These are phyloP conservation scores for Multifurca ochricompacta DNA, from an alignment of 768 basidiomycete genomes.

Conservation along the genomic window DNA sequence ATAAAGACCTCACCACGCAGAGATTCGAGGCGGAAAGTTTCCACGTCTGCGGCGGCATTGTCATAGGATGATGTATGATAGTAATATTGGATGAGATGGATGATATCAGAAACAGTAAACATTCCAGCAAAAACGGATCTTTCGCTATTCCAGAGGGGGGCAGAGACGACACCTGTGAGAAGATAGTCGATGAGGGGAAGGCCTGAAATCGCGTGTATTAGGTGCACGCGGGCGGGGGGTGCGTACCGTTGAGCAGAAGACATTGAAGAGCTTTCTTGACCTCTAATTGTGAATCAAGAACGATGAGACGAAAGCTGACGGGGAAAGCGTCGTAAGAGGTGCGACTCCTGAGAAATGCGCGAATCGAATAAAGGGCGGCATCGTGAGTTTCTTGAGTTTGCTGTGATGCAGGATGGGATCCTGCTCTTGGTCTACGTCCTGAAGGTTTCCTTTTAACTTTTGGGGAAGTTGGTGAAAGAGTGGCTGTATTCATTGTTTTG, in stretches of 20 bases:
- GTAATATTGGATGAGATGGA: constrained; percentile 98
- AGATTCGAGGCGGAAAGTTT: constrained; percentile 82
- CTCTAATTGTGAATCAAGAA: constrained; percentile 91
- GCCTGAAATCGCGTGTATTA: not conserved
- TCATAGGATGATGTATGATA: constrained; percentile 80
- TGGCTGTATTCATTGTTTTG: constrained; percentile 33
- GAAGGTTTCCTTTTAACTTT: constrained; percentile 51
- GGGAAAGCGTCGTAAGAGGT: constrained; percentile 96
- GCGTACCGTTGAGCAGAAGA: constrained; percentile 67
- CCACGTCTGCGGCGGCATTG: constrained; percentile 82
- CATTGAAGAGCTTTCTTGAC: constrained; percentile 93
- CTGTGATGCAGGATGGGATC: constrained; percentile 48
- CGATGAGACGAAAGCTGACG: constrained; percentile 92
- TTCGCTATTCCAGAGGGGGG: constrained; percentile 96
- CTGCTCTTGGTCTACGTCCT: constrained; percentile 45
- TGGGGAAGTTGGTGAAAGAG: constrained; percentile 46
- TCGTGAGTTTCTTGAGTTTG: constrained; percentile 59
- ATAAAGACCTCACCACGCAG: constrained; percentile 60
- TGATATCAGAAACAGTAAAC: constrained; percentile 99
- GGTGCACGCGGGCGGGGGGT: too few species aligned
- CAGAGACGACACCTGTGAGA: constrained; percentile 84
- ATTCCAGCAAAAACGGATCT: constrained; percentile 91
- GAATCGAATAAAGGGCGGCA: constrained; percentile 58
- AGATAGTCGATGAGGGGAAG: constrained; percentile 1
- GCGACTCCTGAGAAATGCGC: constrained; percentile 75